Percentiles rank a stretch among this genome's conserved stretches.
These are phyloP conservation scores for Gaertneriomyces semiglobifer DNA, from an alignment of 192 early-diverging fungal genomes.

Conservation along the genomic window DNA sequence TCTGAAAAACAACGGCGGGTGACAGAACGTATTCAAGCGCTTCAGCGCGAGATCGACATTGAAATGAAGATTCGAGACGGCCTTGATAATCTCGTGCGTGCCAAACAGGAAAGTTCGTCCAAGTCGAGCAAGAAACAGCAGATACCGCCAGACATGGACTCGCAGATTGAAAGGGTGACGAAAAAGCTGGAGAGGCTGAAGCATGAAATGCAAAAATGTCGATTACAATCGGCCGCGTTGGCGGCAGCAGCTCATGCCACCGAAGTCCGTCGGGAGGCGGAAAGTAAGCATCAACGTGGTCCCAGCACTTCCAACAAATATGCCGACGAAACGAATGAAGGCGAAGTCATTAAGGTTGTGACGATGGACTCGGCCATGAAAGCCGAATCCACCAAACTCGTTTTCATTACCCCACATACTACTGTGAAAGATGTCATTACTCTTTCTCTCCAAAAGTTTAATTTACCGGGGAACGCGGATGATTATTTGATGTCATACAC, in stretches of 20 bases:
- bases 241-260: conserved; percentile 21
- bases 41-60: conserved; percentile 54
- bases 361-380: conserved; percentile 32
- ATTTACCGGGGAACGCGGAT: conserved; percentile 33
- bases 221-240: conserved; percentile 40
- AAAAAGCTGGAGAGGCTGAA: conserved; percentile 46
- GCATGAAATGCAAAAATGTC: conserved; percentile 47
- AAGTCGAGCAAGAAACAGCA: not conserved
- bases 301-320: conserved; percentile 6
- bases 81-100: conserved; percentile 40
- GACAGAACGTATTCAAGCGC: conserved; percentile 47
- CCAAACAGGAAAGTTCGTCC: conserved; percentile 28
- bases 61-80: conserved; percentile 58
- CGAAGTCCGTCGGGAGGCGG: not conserved
- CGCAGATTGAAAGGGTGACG: conserved; percentile 37
- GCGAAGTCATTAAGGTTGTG: conserved; percentile 39
- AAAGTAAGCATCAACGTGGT: conserved; percentile 8
- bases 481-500: conserved; percentile 34
- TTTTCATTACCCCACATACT: conserved; percentile 35
- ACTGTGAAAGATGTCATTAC: conserved; percentile 32
- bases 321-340: conserved; percentile 11
- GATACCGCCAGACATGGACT: conserved; percentile 33
- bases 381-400: conserved; percentile 34
- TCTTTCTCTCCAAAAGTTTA: conserved; percentile 34
- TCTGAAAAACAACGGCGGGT: conserved; percentile 41